A percentile compares a stretch with the other conserved stretches of the same genome.
phyloP scores from a whole-genome alignment of 495 filamentous ascomycete species.

The Opeltia flavorubescens region DNA sequence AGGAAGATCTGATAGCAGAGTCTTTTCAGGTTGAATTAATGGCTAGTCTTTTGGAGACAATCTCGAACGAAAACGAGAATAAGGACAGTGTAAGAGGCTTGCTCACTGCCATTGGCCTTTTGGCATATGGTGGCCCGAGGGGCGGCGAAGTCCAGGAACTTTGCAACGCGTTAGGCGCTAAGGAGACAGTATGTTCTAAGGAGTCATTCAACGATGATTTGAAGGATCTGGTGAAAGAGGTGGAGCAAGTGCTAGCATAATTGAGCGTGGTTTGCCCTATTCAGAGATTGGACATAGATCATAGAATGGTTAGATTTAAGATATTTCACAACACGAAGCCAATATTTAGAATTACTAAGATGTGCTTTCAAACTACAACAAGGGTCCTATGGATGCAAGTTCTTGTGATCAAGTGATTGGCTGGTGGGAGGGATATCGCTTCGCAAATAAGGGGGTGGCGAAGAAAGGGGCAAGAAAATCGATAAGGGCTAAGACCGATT shows the following conservation, averaged over 20 bases:
- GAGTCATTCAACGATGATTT: constrained; percentile 13
- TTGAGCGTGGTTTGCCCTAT: background rate
- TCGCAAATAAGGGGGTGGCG: background rate
- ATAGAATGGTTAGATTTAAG: too few species aligned
- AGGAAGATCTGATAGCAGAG: constrained; percentile 47
- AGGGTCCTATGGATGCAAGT: too few species aligned
- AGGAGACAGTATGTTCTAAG: constrained; percentile 42
- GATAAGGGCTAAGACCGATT: background rate
- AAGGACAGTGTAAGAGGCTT: constrained; percentile 59
- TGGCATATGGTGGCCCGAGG: constrained; percentile 54
- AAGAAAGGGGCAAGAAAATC: background rate
- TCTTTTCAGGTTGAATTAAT: constrained; percentile 63
- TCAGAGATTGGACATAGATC: too few species aligned
- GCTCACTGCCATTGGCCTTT: constrained; percentile 53
- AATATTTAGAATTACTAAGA: too few species aligned
- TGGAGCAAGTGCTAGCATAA: constrained; percentile 7
- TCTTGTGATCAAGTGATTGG: too few species aligned
- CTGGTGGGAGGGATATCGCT: too few species aligned
- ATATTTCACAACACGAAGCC: too few species aligned
- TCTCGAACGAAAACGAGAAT: constrained; percentile 48
- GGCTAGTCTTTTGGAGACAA: constrained; percentile 62
- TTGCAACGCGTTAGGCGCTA: constrained; percentile 56
- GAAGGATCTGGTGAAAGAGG: constrained; percentile 36
- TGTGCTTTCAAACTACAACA: too few species aligned
- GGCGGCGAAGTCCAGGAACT: constrained; percentile 63